phyloP scores from a whole-genome alignment of 2,329 filamentous ascomycete species.

The Bipolaris cookei region DNA sequence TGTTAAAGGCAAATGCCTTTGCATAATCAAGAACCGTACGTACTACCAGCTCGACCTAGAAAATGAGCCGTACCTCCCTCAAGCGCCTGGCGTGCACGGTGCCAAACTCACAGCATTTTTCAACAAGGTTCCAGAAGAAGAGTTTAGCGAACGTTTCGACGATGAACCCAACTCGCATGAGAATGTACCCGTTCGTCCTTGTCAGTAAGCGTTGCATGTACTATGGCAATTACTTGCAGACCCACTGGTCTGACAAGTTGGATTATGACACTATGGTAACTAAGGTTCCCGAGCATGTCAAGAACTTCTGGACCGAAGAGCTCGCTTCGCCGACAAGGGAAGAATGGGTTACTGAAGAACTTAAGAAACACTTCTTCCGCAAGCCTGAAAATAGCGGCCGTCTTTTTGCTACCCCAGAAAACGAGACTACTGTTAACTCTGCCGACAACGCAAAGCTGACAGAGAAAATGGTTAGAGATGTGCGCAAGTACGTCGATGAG shows the following conservation, averaged over 20 bases:
- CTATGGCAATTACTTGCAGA: constrained; percentile 55
- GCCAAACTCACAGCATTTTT: constrained; percentile 57
- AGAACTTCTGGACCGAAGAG: constrained; percentile 50
- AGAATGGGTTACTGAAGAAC: constrained; percentile 51
- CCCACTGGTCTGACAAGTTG: constrained; percentile 53
- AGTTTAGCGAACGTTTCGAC: constrained; percentile 27
- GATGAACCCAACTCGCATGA: constrained; percentile 39
- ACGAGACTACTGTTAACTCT: constrained; percentile 22
- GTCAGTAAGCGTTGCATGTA: constrained; percentile 48
- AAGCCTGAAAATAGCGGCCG: constrained; percentile 50
- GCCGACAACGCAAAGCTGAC: constrained; percentile 30
- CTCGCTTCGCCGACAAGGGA: constrained; percentile 47
- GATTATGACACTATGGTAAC: constrained; percentile 51
- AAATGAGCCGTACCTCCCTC: constrained; percentile 53
- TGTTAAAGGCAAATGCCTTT: constrained; percentile 29
- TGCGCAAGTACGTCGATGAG: constrained; percentile 45
- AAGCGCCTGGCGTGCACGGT: constrained; percentile 51
- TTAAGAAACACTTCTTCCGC: constrained; percentile 54
- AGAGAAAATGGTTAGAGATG: constrained; percentile 36
- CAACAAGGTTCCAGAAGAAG: constrained; percentile 47
- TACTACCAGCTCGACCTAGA: constrained; percentile 52
- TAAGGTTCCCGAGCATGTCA: constrained; percentile 48
- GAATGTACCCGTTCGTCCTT: constrained; percentile 52
- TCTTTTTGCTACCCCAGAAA: constrained; percentile 21
- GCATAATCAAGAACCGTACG: constrained; percentile 42